Evolutionary conservation across 352 stramenopile genomes (phyloP), one percentile per base, ranked within the genome.

Genomic region (Phytopythium kandeliae): DNA sequence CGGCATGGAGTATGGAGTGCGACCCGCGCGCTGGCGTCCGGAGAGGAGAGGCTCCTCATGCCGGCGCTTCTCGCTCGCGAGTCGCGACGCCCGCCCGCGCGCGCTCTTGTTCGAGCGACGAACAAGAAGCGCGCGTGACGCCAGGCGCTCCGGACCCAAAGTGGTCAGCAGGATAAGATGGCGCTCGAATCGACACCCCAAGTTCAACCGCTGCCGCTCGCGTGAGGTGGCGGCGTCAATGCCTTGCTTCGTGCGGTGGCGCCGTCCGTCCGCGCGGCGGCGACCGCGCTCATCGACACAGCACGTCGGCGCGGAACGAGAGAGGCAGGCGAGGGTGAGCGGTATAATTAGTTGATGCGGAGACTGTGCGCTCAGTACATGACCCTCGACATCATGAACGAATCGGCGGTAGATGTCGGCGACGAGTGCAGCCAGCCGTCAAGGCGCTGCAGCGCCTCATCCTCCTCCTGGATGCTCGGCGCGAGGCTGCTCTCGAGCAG

Each of bases 401-500:
- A 85, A 28, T 69, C 69, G 17, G 68, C 65, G 6, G 78, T 89
- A 24, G 78, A 86, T 30, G 78, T 79, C 24, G 76, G 81, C 21
- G 74, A 85, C 19, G 69, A 72, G 28, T 80, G 67, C 25, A 90
- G 60, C 69, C 78, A 85, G 48, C 78, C 74, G 26, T 78, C 74
- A 21, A 90, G 75, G 44, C 68, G 64, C 38, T 76, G 51, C 54
- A 88, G 62, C n/a, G 57, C 78, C 55, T 86, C 74, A 22, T 83
- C 74, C 54, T 89, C 69, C 48, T 87, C 78, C 53, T 81, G 63
- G 57, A 89, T 85, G 59, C 74, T 84, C 35, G 69, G 65, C 16
- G 74, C 60, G 62, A 74, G 80, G 45, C 45, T 64, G 50, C 62
- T 66, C 21, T 82, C 71, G 31, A 79, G 66, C 28, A 77, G 62